Conservation (phyloP, 345 rosid species). For the Populus pruinosa region DNA sequence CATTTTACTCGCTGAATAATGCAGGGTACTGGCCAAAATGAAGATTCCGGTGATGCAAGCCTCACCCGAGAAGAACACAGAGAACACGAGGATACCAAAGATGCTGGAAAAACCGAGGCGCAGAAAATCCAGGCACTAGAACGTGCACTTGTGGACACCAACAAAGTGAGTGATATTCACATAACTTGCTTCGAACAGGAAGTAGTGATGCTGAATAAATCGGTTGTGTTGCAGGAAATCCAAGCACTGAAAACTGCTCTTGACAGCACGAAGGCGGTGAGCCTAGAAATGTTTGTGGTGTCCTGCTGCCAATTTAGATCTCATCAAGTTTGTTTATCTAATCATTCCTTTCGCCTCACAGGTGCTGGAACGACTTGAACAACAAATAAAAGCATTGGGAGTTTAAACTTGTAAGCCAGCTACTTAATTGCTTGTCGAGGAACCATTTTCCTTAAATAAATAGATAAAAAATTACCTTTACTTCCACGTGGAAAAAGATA, state of each 20-base stretch:
- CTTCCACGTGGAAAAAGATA: too few species aligned
- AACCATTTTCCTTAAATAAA: background rate
- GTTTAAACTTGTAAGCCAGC: background rate
- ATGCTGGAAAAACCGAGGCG: slow-evolving; percentile 5
- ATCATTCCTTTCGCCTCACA: slow-evolving; percentile 5
- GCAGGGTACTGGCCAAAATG: slow-evolving; percentile 15
- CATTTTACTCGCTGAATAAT: background rate
- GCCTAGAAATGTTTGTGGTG: slow-evolving; percentile 1
- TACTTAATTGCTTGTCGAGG: background rate
- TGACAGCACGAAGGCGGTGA: slow-evolving; percentile 38
- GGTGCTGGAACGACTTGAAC: slow-evolving; percentile 39
- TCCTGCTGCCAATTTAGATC: background rate
- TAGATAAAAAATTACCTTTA: too few species aligned
- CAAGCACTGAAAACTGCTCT: slow-evolving; percentile 45
- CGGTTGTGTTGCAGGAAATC: slow-evolving; percentile 19
- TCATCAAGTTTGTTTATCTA: background rate
- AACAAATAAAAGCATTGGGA: slow-evolving; percentile 28
- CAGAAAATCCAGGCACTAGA: slow-evolving; percentile 38
- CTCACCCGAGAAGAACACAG: background rate
- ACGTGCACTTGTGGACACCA: slow-evolving; percentile 27
- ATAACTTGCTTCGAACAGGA: background rate
- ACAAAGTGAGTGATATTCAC: slow-evolving; percentile 1
- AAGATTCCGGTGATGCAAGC: background rate
- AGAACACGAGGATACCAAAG: background rate
- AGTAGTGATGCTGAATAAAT: background rate